Percentiles rank a stretch among this genome's conserved stretches.
phyloP scores from a whole-genome alignment of 352 stramenopile genomes.

The Phytophthora europaea region DNA sequence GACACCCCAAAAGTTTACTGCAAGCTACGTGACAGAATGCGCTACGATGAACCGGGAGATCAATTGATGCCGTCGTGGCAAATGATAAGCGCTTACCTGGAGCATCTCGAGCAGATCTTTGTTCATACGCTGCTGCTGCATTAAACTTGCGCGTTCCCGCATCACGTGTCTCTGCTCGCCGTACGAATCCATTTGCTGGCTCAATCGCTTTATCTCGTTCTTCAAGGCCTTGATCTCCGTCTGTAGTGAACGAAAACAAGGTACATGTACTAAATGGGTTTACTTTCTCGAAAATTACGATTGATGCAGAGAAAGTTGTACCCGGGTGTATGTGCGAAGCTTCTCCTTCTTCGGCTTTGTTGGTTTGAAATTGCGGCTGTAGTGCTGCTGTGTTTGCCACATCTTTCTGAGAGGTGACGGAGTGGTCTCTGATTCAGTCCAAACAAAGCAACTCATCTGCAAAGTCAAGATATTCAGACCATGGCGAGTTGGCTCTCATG shows the following conservation, averaged over 20 bases:
- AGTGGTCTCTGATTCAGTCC: neutral
- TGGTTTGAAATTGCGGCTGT: conserved; percentile 1
- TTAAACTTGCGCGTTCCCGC: conserved; percentile 11
- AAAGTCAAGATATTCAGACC: neutral
- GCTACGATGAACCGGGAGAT: conserved; percentile 31
- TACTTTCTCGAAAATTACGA: neutral
- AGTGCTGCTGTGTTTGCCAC: neutral
- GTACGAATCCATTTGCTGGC: conserved; percentile 3
- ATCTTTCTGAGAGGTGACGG: neutral
- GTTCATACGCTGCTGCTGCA: conserved; percentile 14
- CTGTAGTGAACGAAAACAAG: neutral
- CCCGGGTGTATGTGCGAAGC: conserved; percentile 23
- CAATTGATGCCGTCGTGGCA: conserved; percentile 20
- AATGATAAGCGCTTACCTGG: conserved; percentile 20
- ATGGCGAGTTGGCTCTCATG: neutral
- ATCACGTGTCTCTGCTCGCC: neutral
- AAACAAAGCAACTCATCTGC: neutral
- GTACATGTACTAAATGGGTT: too few relatives aligned
- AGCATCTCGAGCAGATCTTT: conserved; percentile 12
- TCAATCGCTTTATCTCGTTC: conserved; percentile 16
- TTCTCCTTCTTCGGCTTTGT: conserved; percentile 21
- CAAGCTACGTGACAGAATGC: too few relatives aligned
- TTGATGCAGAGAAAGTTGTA: neutral
- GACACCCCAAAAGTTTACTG: neutral
- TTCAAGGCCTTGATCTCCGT: conserved; percentile 23